Percentiles rank a stretch among this genome's conserved stretches.
Conservation (phyloP, 2,329 filamentous ascomycete species). For the Verticillium nubilum region DNA sequence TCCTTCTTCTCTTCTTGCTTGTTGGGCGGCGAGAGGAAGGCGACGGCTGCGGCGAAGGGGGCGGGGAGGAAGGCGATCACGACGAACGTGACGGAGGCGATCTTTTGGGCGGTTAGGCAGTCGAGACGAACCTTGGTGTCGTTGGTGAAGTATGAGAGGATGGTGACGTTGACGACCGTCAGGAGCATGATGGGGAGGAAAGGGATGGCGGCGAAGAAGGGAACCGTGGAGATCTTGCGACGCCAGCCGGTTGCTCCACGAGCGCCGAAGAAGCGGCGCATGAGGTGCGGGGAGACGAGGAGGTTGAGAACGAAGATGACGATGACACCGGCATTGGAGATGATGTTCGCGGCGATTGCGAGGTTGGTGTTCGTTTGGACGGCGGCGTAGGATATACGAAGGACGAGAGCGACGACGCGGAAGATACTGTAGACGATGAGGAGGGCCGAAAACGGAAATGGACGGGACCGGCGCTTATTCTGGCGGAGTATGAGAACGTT, state of each 20-base stretch:
- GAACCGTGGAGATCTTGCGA: conserved; percentile 59
- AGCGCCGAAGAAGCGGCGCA: conserved; percentile 51
- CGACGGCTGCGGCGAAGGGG: conserved; percentile 26
- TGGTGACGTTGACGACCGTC: conserved; percentile 25
- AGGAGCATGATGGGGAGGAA: conserved; percentile 57
- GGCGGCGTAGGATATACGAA: conserved; percentile 49
- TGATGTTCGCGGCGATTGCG: conserved; percentile 58
- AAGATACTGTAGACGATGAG: conserved; percentile 55
- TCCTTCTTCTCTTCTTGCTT: conserved; percentile 19
- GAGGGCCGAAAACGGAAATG: conserved; percentile 54
- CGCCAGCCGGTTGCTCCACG: conserved; percentile 48
- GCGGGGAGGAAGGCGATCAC: conserved; percentile 2
- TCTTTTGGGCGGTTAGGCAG: conserved; percentile 2
- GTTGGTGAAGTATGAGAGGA: conserved; percentile 3
- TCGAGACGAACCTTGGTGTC: background rate
- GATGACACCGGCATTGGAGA: conserved; percentile 69
- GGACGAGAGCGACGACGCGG: conserved; percentile 42
- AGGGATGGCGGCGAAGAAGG: conserved; percentile 56
- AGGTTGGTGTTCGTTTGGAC: conserved; percentile 31
- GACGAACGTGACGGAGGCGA: background rate
- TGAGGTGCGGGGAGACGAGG: conserved; percentile 68
- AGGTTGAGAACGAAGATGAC: conserved; percentile 75
- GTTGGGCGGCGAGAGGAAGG: conserved; percentile 42
- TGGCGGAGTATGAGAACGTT: conserved; percentile 55
- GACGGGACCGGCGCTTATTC: conserved; percentile 44